These are phyloP conservation scores for Apiosordaria backusii DNA, from an alignment of 495 filamentous ascomycete genomes.

Conservation along the genomic window DNA sequence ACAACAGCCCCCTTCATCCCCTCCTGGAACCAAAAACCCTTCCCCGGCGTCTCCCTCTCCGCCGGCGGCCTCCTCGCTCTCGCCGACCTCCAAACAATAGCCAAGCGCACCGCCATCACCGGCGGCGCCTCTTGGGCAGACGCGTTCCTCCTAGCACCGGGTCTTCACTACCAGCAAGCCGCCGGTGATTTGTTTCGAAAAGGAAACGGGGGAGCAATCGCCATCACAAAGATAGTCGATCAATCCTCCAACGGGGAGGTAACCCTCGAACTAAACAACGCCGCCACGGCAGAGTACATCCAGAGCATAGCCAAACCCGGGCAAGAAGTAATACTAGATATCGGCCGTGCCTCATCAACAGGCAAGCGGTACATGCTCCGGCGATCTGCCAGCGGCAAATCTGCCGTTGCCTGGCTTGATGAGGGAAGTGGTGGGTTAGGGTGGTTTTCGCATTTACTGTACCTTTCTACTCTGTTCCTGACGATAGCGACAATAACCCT, in stretches of 20 bases:
- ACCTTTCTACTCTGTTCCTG: conserved; percentile 42
- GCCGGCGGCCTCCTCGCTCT: conserved; percentile 52
- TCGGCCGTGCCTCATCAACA: conserved; percentile 30
- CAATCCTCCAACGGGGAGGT: conserved; percentile 29
- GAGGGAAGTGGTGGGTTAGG: conserved; percentile 31
- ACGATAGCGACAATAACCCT: conserved; percentile 42
- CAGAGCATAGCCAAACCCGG: conserved; percentile 44
- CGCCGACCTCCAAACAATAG: conserved; percentile 53
- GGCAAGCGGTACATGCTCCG: conserved; percentile 19
- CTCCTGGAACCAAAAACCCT: conserved; percentile 33
- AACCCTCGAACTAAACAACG: conserved; percentile 50
- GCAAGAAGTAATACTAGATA: conserved; percentile 45
- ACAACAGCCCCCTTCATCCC: conserved; percentile 24
- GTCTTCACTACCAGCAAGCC: conserved; percentile 57
- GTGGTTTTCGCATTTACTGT: conserved; percentile 43
- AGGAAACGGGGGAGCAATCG: conserved; percentile 8
- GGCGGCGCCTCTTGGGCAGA: conserved; percentile 53
- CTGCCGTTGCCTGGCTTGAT: conserved; percentile 31
- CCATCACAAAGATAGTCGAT: conserved; percentile 32
- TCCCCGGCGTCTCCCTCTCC: conserved; percentile 42
- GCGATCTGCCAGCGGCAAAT: conserved; percentile 24
- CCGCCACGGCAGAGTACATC: conserved; percentile 51
- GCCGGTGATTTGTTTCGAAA: conserved; percentile 44
- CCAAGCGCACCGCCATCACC: conserved; percentile 51
- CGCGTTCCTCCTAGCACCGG: conserved; percentile 53